Evolutionary conservation across 805 yeast genomes (phyloP), one percentile per base, ranked within the genome.

Genomic region (Lipomyces spencermartinsiae): DNA sequence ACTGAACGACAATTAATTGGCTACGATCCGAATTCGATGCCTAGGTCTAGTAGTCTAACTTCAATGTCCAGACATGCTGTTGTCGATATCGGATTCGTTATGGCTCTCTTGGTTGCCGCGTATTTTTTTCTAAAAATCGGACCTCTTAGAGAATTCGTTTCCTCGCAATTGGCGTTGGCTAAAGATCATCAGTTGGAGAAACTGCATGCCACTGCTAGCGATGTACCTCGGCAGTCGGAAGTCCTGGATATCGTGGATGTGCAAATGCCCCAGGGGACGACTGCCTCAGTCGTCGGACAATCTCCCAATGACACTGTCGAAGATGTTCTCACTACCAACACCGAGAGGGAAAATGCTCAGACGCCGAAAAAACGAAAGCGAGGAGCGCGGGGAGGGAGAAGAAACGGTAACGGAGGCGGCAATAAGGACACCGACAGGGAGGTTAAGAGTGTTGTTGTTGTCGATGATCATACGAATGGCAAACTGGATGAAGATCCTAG

Each of bases 371-470:
- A 85, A 74, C 83, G 97, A 34, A 93, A 91, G 75, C 84, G 97
- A 75, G 97, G 97, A 4, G 83, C 89, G 9, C 82, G 97, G 67
- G 97, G 97, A 14, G 97, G 97, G 0, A 87, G 87, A 6, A 69
- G 71, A n/a, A 65, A 65, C 46, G 65, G 58, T 6, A 60, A 60
- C 22, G 62, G 59, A 22, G 62, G 58, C 19, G 66, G 61, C 29
- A 54, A 35, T 34, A 53, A 35, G 31, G 62, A 59, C 22, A 25
- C 22, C 31, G 46, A 58, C n/a, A 49, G 39, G 56, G 63, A 54
- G 7, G 53, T 61, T 10, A 49, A 57, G 56, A 55, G 29, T 8
- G 39, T 61, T 37, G 34, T 61, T 29, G 39, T 43, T 12, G 46
- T 57, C 31, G 61, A 59, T 12, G 66, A 64, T 19, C 51, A 59